Base-by-base conservation (phyloP, 108 stramenopile genomes). In the Cyclotella baltica region DNA sequence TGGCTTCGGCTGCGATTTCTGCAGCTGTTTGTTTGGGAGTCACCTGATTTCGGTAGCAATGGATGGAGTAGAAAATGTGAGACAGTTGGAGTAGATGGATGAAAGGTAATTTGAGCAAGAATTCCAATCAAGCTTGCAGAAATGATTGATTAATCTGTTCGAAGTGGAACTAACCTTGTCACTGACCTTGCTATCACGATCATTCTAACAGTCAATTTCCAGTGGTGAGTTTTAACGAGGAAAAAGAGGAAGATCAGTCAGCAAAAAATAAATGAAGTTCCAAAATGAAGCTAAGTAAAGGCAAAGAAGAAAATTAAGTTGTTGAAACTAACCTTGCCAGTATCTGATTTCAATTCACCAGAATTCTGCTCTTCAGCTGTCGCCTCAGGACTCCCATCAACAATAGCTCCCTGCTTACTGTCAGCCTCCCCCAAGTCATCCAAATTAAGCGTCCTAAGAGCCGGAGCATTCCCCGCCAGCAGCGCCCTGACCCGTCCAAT, bases 391-490 rank as follows among this genome's bases (percentile, higher is more conserved):
- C 13, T 34, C 5, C 33, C 59, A 13, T 61, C 31, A 9, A n/a
- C 59, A 61, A 11, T 31, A 30, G 30, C 59, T 34, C 13, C n/a
- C 8, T 43, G 18, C 47, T 48, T n/a, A n/a, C 4, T 48, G 4
- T 16, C 6, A 19, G 4, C 33, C 33, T 31, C 59, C 59, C 13
- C 31, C 11, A 25, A 0, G 25, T 56, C 31, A 33, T 33, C 59
- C 4, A 61, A 11, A 56, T 56, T 27, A 33, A 29, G 19, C 15
- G 22, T 61, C 16, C 31, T 67, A 15, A 50, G 66, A 57, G 80
- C 84, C 31, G 94, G 94, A 57, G 87, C 87, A 77, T 90, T 92
- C 25, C 94, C 94, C 40, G 89, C 86, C 68, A 95, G 57, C 59
- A 95, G 71, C 3, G 74, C 47, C 20, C 88, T 78, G 25, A 92